Conservation (phyloP, 2,329 filamentous ascomycete species). For the Hypoxylon sp. region DNA sequence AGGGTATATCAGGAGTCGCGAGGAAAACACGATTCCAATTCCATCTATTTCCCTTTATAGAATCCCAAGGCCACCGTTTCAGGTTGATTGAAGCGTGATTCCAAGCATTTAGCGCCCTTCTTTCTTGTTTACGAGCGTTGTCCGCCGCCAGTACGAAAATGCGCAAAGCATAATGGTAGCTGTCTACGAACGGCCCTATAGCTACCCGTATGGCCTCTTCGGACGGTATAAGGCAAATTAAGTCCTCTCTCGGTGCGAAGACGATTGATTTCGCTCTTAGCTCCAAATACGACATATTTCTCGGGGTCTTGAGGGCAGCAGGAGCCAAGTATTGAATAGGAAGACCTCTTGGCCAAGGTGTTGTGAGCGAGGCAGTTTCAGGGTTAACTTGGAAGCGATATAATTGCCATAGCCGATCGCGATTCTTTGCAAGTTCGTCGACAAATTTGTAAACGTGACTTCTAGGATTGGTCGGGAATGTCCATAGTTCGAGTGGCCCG, state of each 20-base stretch:
- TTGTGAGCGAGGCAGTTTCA: conserved; percentile 2
- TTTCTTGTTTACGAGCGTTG: conserved; percentile 15
- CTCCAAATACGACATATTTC: conserved; percentile 29
- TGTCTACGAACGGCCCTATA: conserved; percentile 35
- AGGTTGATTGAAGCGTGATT: conserved; percentile 28
- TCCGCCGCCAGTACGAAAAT: conserved; percentile 24
- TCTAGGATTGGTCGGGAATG: background rate
- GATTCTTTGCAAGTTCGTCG: conserved; percentile 31
- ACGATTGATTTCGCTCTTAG: conserved; percentile 33
- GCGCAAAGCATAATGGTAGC: conserved; percentile 35
- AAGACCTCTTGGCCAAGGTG: conserved; percentile 35
- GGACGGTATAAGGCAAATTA: conserved; percentile 23
- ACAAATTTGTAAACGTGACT: conserved; percentile 24
- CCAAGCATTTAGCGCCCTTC: conserved; percentile 31
- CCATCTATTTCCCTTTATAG: conserved; percentile 2
- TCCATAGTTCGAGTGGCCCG: too few relatives aligned
- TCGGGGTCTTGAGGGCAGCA: conserved; percentile 18
- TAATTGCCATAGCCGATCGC: conserved; percentile 35
- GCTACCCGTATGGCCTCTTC: conserved; percentile 25
- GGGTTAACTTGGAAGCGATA: conserved; percentile 15
- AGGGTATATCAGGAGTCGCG: background rate
- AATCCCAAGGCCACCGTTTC: conserved; percentile 20
- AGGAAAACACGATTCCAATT: conserved; percentile 31
- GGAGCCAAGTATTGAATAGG: conserved; percentile 25
- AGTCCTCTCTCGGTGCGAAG: conserved; percentile 18